phyloP scores from a whole-genome alignment of 2,329 filamentous ascomycete genomes.

The Juglanconis sp. region DNA sequence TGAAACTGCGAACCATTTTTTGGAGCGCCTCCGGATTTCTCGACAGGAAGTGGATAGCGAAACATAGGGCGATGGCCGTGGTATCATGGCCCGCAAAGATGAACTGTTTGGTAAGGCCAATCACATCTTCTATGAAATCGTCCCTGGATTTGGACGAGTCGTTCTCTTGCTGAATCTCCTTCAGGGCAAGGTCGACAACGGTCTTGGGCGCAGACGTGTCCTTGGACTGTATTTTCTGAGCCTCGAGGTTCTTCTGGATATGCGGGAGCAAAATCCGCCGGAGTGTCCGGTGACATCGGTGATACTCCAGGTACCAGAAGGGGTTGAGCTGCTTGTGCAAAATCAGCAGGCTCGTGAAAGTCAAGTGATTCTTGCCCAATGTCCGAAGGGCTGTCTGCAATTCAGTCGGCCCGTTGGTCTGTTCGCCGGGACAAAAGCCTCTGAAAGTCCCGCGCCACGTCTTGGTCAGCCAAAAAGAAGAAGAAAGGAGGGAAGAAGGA shows the following conservation, averaged over 20 bases:
- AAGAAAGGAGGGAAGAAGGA: neutral
- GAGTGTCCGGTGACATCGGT: neutral
- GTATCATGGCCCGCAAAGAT: constrained; percentile 20
- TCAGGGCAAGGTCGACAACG: constrained; percentile 23
- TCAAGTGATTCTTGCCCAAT: neutral
- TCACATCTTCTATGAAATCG: constrained; percentile 5
- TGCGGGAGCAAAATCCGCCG: constrained; percentile 5
- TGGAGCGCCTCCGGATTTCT: constrained; percentile 23
- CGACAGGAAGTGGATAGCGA: constrained; percentile 16
- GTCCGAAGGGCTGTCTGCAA: constrained; percentile 3
- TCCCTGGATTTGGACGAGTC: neutral
- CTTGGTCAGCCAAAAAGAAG: neutral
- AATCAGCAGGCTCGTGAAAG: constrained; percentile 2
- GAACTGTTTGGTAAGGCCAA: constrained; percentile 26
- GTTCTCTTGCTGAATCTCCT: constrained; percentile 16
- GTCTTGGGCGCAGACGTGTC: constrained; percentile 21
- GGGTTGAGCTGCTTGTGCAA: constrained; percentile 9
- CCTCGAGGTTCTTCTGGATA: neutral
- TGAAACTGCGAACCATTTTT: constrained; percentile 5
- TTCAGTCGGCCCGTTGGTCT: constrained; percentile 5
- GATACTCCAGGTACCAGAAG: neutral
- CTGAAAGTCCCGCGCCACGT: neutral
- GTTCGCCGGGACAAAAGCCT: constrained; percentile 11
- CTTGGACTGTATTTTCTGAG: constrained; percentile 1
- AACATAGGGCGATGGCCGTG: constrained; percentile 7